Conservation (phyloP, 805 yeast genomes). For the Nakazawaea wyomingensis region DNA sequence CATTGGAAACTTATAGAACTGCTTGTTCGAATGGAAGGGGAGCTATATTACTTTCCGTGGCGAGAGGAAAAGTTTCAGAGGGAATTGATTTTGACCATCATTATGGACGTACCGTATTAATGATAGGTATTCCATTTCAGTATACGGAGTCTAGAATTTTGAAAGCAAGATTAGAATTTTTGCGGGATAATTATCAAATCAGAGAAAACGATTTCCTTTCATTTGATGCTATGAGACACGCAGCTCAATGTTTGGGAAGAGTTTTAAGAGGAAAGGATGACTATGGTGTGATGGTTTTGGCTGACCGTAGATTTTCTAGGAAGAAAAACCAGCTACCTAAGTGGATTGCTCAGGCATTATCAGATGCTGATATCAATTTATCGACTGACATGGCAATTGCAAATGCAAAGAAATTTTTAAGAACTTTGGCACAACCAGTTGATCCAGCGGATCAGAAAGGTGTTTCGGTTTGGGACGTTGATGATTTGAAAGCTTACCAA, state of each 20-base stretch:
- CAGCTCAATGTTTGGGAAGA: conserved; percentile 97
- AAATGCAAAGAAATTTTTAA: conserved; percentile 83
- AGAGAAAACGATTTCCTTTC: conserved; percentile 92
- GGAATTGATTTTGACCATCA: conserved; percentile 99
- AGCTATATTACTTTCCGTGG: conserved; percentile 92
- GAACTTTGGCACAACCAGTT: conserved; percentile 92
- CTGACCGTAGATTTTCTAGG: conserved; percentile 86
- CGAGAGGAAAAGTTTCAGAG: conserved; percentile 98
- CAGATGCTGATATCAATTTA: conserved; percentile 85
- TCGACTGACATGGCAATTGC: conserved; percentile 98
- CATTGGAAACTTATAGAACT: conserved; percentile 89
- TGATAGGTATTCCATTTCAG: conserved; percentile 99
- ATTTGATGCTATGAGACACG: conserved; percentile 99
- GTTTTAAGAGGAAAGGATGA: conserved; percentile 97
- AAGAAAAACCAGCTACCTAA: conserved; percentile 88
- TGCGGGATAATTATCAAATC: conserved; percentile 89
- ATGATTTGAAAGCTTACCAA: conserved; percentile 59
- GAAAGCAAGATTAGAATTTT: conserved; percentile 89
- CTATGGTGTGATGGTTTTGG: conserved; percentile 97
- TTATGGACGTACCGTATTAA: conserved; percentile 92
- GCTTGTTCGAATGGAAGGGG: conserved; percentile 98
- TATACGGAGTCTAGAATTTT: conserved; percentile 95
- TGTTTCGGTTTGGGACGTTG: conserved; percentile 84
- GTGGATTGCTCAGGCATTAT: conserved; percentile 92
- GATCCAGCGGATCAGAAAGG: conserved; percentile 90